Conservation (phyloP, 179 eudicot genomes). For the Amaranthus tricolor region DNA sequence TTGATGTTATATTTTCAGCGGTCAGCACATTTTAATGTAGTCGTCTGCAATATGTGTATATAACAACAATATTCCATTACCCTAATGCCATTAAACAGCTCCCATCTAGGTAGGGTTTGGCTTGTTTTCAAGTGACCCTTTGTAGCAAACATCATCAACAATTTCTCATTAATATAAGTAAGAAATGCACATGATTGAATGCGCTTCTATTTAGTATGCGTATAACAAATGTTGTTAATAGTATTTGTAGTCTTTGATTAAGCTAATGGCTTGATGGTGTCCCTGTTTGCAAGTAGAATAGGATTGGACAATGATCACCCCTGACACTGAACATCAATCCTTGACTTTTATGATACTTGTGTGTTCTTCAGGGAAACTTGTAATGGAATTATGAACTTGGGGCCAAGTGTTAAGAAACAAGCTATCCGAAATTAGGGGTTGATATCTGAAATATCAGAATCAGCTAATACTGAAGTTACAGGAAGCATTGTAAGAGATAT, state of each 20-base stretch:
- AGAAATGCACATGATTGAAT: no score
- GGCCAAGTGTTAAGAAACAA: neutral
- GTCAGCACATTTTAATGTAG: neutral
- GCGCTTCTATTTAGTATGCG: no score
- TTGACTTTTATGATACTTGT: constrained; percentile 13
- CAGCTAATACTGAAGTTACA: neutral
- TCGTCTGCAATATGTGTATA: neutral
- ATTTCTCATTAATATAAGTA: no score
- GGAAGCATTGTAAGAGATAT: constrained; percentile 9
- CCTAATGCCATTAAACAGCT: no score
- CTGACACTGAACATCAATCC: no score
- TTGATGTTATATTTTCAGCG: neutral
- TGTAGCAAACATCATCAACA: no score
- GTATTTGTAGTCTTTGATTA: no score
- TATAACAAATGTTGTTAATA: no score
- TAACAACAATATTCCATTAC: neutral
- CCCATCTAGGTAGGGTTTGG: no score
- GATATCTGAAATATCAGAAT: neutral
- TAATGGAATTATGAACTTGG: constrained; percentile 17
- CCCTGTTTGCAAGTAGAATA: neutral
- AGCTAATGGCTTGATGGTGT: no score
- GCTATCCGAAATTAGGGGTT: constrained; percentile 13
- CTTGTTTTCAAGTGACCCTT: no score
- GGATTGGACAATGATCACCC: no score
- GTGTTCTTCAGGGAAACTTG: neutral